Conservation (phyloP, 2,329 filamentous ascomycete genomes). For the Colletotrichum noveboracense region DNA sequence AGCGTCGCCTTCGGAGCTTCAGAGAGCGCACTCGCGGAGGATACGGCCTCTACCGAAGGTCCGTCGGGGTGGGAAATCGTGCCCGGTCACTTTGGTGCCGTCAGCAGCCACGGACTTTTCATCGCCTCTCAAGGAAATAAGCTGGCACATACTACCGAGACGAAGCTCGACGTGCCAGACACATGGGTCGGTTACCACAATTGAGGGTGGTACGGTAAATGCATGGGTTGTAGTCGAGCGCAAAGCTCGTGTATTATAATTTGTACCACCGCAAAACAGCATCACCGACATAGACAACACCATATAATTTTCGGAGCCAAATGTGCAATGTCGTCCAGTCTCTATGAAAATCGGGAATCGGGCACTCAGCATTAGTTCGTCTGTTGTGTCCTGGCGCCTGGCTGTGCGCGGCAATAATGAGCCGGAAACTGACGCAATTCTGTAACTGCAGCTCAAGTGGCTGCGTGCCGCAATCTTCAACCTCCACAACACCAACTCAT, state of each 20-base stretch:
- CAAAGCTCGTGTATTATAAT: neutral
- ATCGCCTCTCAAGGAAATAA: slow-evolving; percentile 29
- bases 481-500: neutral
- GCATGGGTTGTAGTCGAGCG: neutral
- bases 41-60: slow-evolving; percentile 8
- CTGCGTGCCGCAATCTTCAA: neutral
- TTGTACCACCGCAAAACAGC: neutral
- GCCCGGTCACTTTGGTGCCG: slow-evolving; percentile 62
- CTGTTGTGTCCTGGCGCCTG: neutral
- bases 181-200: slow-evolving; percentile 29
- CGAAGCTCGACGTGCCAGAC: slow-evolving; percentile 55
- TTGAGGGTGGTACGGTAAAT: neutral
- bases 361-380: neutral
- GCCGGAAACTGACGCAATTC: slow-evolving; percentile 10
- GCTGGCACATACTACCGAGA: slow-evolving; percentile 21
- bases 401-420: neutral
- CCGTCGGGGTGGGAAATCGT: slow-evolving; percentile 28
- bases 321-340: neutral
- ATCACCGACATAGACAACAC: neutral
- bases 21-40: slow-evolving; percentile 6
- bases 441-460: slow-evolving; percentile 1
- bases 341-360: neutral
- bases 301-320: neutral
- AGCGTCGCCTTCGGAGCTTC: slow-evolving; percentile 39
- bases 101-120: slow-evolving; percentile 66